phyloP scores from a whole-genome alignment of 2,329 filamentous ascomycete species.

The Scytalidium lignicola region DNA sequence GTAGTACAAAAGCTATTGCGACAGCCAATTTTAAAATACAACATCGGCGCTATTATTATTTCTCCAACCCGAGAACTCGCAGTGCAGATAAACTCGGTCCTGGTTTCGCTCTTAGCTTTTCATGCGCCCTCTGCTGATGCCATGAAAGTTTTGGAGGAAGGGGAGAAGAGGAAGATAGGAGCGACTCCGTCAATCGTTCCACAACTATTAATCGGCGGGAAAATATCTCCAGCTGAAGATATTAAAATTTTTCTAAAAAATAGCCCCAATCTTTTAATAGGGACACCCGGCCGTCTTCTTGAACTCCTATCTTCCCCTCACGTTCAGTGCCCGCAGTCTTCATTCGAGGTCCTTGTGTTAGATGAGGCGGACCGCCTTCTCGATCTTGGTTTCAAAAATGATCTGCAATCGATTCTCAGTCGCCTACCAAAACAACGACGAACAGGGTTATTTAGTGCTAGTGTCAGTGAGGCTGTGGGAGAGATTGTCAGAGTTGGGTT shows the following conservation, averaged over 20 bases:
- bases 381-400: constrained; percentile 90
- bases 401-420: constrained; percentile 78
- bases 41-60: constrained; percentile 86
- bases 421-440: constrained; percentile 87
- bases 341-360: constrained; percentile 86
- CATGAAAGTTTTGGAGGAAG: constrained; percentile 47
- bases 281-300: constrained; percentile 83
- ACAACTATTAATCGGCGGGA: constrained; percentile 82
- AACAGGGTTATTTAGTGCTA: constrained; percentile 91
- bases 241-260: constrained; percentile 77
- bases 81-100: constrained; percentile 79
- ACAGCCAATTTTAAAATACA: constrained; percentile 78
- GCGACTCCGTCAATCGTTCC: constrained; percentile 61
- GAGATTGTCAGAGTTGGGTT: constrained; percentile 89
- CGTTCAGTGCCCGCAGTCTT: constrained; percentile 81
- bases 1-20: constrained; percentile 77
- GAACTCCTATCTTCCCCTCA: constrained; percentile 82
- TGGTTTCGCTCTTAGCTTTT: constrained; percentile 73
- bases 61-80: constrained; percentile 92
- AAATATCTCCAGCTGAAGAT: constrained; percentile 76
- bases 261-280: constrained; percentile 84
- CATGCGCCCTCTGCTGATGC: constrained; percentile 72
- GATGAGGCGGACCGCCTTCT: constrained; percentile 92
- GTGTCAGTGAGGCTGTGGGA: constrained; percentile 90
- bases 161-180: constrained; percentile 45